Evolutionary conservation across 2,329 filamentous ascomycete species (phyloP).

Genomic region (Hypoxylon sp.): DNA sequence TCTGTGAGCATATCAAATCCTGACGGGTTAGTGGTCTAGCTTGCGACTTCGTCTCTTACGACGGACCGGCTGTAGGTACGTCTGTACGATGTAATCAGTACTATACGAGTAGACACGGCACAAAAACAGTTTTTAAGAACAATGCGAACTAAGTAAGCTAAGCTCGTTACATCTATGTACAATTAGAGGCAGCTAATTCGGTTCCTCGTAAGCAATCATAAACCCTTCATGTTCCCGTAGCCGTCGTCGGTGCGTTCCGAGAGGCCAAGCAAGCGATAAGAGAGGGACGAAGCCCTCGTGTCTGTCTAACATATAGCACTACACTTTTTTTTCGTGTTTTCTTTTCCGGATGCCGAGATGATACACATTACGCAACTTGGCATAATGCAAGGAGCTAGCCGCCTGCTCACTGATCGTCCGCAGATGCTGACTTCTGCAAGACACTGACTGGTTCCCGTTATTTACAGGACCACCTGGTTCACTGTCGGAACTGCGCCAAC

Average conservation of each 20-base stretch:
- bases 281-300: neutral
- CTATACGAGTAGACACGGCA: neutral
- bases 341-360: neutral
- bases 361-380: neutral
- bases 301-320: neutral
- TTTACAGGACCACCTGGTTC: constrained; percentile 20
- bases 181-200: constrained; percentile 1
- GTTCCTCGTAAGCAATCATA: neutral
- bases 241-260: neutral
- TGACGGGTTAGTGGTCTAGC: neutral
- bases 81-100: constrained; percentile 8
- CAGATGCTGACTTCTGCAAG: neutral
- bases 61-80: neutral
- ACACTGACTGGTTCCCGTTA: too few relatives aligned
- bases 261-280: neutral
- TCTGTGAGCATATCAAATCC: neutral
- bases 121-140: neutral
- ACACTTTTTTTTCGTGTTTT: neutral
- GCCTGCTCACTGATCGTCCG: too few relatives aligned
- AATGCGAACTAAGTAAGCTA: constrained; percentile 12
- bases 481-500: constrained; percentile 70
- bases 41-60: neutral
- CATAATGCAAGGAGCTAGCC: neutral
- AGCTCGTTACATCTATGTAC: constrained; percentile 19
- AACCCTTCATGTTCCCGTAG: neutral